Evolutionary conservation across 192 early-diverging fungal genomes (phyloP).

Genomic region (Lunasporangiospora selenospora): DNA sequence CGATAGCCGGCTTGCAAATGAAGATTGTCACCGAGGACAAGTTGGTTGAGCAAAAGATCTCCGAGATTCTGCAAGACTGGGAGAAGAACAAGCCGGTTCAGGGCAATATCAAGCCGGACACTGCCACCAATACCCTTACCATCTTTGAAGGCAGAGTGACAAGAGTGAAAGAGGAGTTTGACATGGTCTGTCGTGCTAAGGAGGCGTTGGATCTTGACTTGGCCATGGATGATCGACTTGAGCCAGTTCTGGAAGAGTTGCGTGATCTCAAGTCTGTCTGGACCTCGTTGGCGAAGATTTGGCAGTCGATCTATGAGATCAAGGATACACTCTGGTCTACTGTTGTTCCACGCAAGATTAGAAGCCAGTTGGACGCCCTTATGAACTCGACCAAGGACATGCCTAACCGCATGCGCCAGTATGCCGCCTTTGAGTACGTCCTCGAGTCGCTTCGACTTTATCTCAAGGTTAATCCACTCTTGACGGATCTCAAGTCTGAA

Average conservation of each 20-base stretch:
- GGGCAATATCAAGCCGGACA: conserved; percentile 89
- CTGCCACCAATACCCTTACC: conserved; percentile 80
- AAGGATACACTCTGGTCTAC: conserved; percentile 89
- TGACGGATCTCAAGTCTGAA: conserved; percentile 95
- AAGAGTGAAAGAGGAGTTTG: conserved; percentile 84
- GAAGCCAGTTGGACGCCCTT: conserved; percentile 85
- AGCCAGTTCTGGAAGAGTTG: conserved; percentile 90
- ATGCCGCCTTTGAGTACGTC: conserved; percentile 95
- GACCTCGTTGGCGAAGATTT: conserved; percentile 80
- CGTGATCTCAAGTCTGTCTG: conserved; percentile 94
- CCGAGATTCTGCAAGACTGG: conserved; percentile 88
- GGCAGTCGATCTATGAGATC: conserved; percentile 84
- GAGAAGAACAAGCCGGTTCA: conserved; percentile 94
- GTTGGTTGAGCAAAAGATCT: conserved; percentile 83
- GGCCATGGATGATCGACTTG: conserved; percentile 70
- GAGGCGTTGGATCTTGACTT: conserved; percentile 91
- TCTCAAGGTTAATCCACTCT: conserved; percentile 80
- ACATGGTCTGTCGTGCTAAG: conserved; percentile 89
- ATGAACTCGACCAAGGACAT: conserved; percentile 86
- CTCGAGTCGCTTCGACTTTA: conserved; percentile 84
- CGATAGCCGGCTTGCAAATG: conserved; percentile 82
- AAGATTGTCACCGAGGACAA: conserved; percentile 97
- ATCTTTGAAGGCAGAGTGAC: conserved; percentile 86
- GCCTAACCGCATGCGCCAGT: conserved; percentile 96
- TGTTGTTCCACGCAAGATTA: conserved; percentile 89